Evolutionary conservation across 2,329 filamentous ascomycete species (phyloP).

Genomic region (Chaetothyriales sp.): DNA sequence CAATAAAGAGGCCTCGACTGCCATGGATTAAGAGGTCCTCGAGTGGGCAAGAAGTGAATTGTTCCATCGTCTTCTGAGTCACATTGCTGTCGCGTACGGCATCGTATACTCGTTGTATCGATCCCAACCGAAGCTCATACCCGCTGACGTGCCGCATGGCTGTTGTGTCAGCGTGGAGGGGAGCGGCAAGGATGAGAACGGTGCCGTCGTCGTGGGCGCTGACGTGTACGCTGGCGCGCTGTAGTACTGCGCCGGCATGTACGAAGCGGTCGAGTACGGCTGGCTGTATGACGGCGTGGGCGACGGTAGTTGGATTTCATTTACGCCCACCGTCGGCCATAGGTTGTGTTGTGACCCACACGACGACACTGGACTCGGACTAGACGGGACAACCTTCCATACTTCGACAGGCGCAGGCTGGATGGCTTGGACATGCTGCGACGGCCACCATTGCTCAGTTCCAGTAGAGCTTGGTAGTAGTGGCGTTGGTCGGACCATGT

Average conservation of each 20-base stretch:
- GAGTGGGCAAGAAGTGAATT: neutral
- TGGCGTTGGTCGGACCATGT: constrained; percentile 74
- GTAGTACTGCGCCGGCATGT: constrained; percentile 54
- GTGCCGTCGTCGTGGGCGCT: constrained; percentile 27
- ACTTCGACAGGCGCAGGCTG: constrained; percentile 63
- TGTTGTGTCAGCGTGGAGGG: constrained; percentile 77
- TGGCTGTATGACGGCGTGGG: constrained; percentile 69
- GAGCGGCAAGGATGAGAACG: constrained; percentile 60
- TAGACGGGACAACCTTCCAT: constrained; percentile 85
- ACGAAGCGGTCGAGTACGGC: constrained; percentile 57
- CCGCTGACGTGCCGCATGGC: constrained; percentile 64
- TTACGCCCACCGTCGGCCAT: constrained; percentile 68
- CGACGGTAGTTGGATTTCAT: constrained; percentile 61
- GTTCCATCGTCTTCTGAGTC: constrained; percentile 27
- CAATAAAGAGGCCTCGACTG: constrained; percentile 26
- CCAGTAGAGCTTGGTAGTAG: constrained; percentile 71
- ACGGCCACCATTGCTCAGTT: constrained; percentile 67
- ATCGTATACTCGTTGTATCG: constrained; percentile 68
- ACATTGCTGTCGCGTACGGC: constrained; percentile 65
- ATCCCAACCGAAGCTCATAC: constrained; percentile 76
- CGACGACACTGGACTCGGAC: constrained; percentile 63
- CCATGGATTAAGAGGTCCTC: neutral
- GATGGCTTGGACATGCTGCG: constrained; percentile 49
- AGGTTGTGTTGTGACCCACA: constrained; percentile 58
- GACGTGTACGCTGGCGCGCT: constrained; percentile 62